Evolutionary conservation across 2,329 filamentous ascomycete species (phyloP).

Genomic region (Colletotrichum eleusines): DNA sequence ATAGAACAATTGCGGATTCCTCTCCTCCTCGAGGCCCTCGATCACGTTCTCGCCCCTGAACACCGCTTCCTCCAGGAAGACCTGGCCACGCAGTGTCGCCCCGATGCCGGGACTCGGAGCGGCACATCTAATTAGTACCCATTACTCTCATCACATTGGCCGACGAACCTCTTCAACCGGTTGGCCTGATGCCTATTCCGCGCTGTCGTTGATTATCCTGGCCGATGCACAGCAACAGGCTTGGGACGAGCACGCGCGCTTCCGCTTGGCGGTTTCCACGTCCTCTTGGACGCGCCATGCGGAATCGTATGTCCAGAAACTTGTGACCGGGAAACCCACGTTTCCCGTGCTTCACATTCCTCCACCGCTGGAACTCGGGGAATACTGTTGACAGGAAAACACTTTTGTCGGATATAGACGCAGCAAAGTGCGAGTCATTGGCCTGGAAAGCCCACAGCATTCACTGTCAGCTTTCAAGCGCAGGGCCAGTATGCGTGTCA

Average conservation of each 20-base stretch:
- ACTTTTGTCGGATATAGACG: neutral
- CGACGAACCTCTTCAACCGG: neutral
- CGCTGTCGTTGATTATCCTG: neutral
- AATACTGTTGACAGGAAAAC: conserved; percentile 8
- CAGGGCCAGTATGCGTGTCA: neutral
- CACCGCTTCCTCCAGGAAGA: conserved; percentile 49
- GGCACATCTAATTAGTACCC: no score
- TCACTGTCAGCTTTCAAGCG: neutral
- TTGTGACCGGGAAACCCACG: conserved; percentile 12
- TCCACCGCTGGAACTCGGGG: conserved; percentile 3
- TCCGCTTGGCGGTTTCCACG: neutral
- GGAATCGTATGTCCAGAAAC: neutral
- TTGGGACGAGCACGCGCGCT: conserved; percentile 9
- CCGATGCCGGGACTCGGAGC: conserved; percentile 51
- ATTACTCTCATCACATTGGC: neutral
- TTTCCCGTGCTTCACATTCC: conserved; percentile 4
- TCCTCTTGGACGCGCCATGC: neutral
- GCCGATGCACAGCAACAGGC: neutral
- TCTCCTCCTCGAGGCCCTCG: conserved; percentile 49
- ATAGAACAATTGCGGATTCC: conserved; percentile 49
- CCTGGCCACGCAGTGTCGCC: conserved; percentile 51
- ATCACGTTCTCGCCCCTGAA: conserved; percentile 47
- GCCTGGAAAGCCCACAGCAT: neutral
- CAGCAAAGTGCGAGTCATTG: conserved; percentile 10
- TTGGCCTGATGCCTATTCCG: neutral